These are phyloP conservation scores for Otatea glauca DNA, from an alignment of 176 grass and related monocot genomes.

Conservation along the genomic window DNA sequence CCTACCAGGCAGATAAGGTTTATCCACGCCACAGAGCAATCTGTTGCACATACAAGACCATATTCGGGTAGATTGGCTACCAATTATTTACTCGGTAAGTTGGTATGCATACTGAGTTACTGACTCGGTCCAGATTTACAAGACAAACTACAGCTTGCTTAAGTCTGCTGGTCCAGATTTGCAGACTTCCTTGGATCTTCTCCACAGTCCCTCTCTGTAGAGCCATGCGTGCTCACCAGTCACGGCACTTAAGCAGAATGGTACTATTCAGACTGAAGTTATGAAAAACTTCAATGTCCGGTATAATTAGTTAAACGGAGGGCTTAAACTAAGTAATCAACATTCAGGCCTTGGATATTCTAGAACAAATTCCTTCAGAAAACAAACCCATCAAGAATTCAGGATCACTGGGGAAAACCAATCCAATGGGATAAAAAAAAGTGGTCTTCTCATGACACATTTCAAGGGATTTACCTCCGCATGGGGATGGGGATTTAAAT, in stretches of 20 bases:
- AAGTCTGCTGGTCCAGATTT: not conserved
- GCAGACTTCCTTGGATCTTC: not conserved
- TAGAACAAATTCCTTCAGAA: slow-evolving; percentile 13
- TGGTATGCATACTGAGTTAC: slow-evolving; percentile 30
- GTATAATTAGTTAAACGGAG: not conserved
- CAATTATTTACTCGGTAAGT: slow-evolving; percentile 23
- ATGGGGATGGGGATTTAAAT: slow-evolving; percentile 17
- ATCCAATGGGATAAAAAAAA: slow-evolving; percentile 8
- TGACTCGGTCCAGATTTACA: not conserved
- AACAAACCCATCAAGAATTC: not conserved
- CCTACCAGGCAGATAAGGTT: not conserved
- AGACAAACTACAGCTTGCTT: not conserved
- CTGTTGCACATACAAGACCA: slow-evolving; percentile 12
- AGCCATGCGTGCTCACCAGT: not conserved
- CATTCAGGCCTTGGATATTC: slow-evolving; percentile 42
- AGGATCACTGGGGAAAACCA: slow-evolving; percentile 1
- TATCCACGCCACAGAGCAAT: not conserved
- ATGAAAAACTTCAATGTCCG: not conserved
- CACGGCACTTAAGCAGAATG: not conserved
- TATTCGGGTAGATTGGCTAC: not conserved
- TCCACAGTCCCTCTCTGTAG: not conserved
- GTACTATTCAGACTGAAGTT: slow-evolving; percentile 13
- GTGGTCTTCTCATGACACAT: not conserved
- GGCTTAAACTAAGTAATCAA: not conserved
- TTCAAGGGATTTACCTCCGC: not conserved